Percentiles rank a stretch among this genome's conserved stretches.
phyloP scores from a whole-genome alignment of 2,329 filamentous ascomycete species.

The Diaporthe aspalathi region DNA sequence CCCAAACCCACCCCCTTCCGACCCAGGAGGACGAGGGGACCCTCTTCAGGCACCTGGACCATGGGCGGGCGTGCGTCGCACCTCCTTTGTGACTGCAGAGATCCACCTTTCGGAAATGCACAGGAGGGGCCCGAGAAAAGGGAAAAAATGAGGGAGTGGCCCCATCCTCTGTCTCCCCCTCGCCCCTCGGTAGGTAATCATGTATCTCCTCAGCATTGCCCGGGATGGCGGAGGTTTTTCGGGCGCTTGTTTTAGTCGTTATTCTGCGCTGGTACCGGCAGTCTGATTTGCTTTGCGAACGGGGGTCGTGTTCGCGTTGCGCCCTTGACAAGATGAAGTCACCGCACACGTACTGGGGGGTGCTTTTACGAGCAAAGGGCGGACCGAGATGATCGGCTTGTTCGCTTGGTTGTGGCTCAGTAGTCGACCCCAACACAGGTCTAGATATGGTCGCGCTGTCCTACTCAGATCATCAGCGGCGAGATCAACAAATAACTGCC shows the following conservation, averaged over 20 bases:
- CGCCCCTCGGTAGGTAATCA: neutral
- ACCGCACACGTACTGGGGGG: neutral
- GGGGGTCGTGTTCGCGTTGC: neutral
- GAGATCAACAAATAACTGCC: neutral
- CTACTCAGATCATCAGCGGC: neutral
- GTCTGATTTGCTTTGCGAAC: neutral
- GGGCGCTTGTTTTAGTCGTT: neutral
- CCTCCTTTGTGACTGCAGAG: conserved; percentile 13
- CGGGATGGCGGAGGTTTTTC: conserved; percentile 4
- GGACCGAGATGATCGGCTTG: neutral
- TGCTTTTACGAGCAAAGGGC: neutral
- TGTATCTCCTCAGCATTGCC: conserved; percentile 4
- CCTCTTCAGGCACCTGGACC: neutral
- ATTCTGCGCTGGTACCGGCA: neutral
- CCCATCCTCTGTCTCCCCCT: neutral
- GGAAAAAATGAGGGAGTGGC: neutral
- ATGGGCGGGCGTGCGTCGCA: conserved; percentile 3
- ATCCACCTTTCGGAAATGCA: conserved; percentile 27
- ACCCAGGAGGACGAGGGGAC: neutral
- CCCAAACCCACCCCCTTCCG: neutral
- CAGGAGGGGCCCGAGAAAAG: conserved; percentile 12
- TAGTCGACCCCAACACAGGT: neutral
- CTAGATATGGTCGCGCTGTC: neutral
- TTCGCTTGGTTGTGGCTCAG: neutral
- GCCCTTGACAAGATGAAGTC: conserved; percentile 7